These are phyloP conservation scores for Pichia exigua DNA, from an alignment of 805 yeast genomes.

Conservation along the genomic window DNA sequence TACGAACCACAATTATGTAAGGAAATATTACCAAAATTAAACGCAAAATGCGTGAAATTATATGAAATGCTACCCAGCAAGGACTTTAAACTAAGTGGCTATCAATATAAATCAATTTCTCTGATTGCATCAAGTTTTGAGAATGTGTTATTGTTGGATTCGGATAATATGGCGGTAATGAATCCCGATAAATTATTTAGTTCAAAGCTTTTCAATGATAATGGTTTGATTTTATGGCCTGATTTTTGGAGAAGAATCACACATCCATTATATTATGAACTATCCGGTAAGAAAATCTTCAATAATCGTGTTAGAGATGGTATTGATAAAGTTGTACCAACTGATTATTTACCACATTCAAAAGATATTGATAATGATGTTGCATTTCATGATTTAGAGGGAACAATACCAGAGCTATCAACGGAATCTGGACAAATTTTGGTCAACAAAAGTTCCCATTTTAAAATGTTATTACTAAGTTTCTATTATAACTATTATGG, in stretches of 20 bases:
- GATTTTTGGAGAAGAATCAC: conserved; percentile 54
- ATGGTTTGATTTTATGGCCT: conserved; percentile 52
- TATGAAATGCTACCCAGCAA: conserved; percentile 40
- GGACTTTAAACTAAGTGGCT: conserved; percentile 32
- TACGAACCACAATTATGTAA: conserved; percentile 33
- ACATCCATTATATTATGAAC: conserved; percentile 39
- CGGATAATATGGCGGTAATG: conserved; percentile 43
- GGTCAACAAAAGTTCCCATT: conserved; percentile 41
- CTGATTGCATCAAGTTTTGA: conserved; percentile 45
- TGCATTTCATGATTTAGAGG: conserved; percentile 45
- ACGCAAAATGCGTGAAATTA: conserved; percentile 54
- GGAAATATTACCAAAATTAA: conserved; percentile 34
- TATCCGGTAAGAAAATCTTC: conserved; percentile 34
- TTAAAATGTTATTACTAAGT: conserved; percentile 39
- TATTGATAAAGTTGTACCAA: conserved; percentile 25
- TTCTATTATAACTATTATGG: conserved; percentile 48
- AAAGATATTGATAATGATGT: conserved; percentile 17
- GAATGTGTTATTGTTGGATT: conserved; percentile 42
- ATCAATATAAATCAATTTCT: conserved; percentile 43
- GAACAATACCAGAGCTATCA: conserved; percentile 45
- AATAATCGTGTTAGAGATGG: conserved; percentile 26
- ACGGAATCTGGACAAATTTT: conserved; percentile 52
- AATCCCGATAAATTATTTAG: conserved; percentile 46
- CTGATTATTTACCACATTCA: conserved; percentile 12
- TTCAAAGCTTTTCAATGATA: conserved; percentile 43